Base-by-base conservation (phyloP, 768 basidiomycete genomes). In the Pulveroboletus ravenelii region DNA sequence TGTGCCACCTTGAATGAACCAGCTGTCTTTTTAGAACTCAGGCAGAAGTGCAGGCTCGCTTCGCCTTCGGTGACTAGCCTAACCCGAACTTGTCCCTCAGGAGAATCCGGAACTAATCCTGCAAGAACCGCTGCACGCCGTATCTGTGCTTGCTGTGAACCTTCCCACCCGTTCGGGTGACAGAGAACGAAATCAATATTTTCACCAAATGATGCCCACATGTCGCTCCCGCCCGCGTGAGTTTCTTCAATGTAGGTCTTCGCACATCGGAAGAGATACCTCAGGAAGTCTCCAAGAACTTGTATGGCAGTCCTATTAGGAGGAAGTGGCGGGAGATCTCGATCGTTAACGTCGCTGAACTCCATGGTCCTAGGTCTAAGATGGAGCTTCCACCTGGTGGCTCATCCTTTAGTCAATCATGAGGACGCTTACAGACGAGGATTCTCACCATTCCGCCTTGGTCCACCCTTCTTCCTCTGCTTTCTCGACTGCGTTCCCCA, bases 201-300 rank as follows among this genome's bases (percentile, higher is more conserved):
- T 27, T 27, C 6, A 6, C 25, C 25, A 5, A 79, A 62, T 7
- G 77, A 75, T 3, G 53, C 29, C 76, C 75, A 78, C 46, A 78
- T 57, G 3, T 62, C 62, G 2, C 37, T 52, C 5, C 78, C 78
- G 45, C 68, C 73, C 0, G 70, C 66, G 39, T 79, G 73, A 0
- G 70, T 72, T 41, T 79, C 75, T 52, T 73, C 62, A 27, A 81
- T 73, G 45, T 74, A 81, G 4, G 59, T 66, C 46, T 54, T 62
- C 0, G 77, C 66, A 47, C 25, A 27, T 4, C 25, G 25, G 25
- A 27, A 27, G 25, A 27, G 25, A 27, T 27, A 27, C 25, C 6
- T 37, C 56, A 81, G 63, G 47, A 79, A 80, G 54, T 82, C 80
- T 0, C 69, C 62, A 20, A 79, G 72, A 40, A 80, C 64, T 29